phyloP scores from a whole-genome alignment of 495 filamentous ascomycete species.

The Aspergillus sclerotioniger region DNA sequence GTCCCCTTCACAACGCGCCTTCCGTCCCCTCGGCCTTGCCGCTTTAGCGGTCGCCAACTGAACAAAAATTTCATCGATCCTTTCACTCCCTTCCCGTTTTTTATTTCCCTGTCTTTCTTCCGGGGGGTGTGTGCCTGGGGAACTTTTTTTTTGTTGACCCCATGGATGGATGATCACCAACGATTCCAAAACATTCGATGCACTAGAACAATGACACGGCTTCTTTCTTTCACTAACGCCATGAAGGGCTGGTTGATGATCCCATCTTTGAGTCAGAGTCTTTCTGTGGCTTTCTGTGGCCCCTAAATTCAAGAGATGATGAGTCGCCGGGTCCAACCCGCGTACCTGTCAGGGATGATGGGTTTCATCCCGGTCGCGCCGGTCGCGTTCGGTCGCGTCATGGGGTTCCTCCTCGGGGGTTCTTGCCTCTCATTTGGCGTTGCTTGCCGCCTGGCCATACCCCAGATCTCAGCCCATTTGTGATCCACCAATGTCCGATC shows the following conservation, averaged over 20 bases:
- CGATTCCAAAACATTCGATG: not conserved
- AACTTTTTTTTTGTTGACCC: too few relatives aligned
- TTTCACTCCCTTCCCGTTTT: not conserved
- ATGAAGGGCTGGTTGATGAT: not conserved
- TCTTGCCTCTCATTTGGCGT: slow-evolving; percentile 7
- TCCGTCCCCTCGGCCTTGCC: slow-evolving; percentile 29
- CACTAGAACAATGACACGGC: not conserved
- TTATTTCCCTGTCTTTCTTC: not conserved
- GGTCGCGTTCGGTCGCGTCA: slow-evolving; percentile 1
- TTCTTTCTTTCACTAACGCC: not conserved
- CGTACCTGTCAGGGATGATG: not conserved
- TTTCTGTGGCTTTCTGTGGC: not conserved
- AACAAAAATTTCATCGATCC: slow-evolving; percentile 36
- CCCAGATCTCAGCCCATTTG: slow-evolving; percentile 21
- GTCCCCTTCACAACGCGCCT: slow-evolving; percentile 34
- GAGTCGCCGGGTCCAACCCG: not conserved
- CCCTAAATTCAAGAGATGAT: slow-evolving; percentile 3
- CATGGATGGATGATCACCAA: too few relatives aligned
- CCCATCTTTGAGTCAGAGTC: not conserved
- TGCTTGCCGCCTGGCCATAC: slow-evolving; percentile 11
- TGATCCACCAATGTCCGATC: slow-evolving; percentile 21
- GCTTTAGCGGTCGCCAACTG: slow-evolving; percentile 43
- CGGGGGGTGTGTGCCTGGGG: too few relatives aligned
- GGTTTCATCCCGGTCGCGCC: slow-evolving; percentile 1
- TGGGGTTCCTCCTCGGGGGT: not conserved